Evolutionary conservation across 2,329 filamentous ascomycete species (phyloP).

Genomic region (Alternaria conjuncta): DNA sequence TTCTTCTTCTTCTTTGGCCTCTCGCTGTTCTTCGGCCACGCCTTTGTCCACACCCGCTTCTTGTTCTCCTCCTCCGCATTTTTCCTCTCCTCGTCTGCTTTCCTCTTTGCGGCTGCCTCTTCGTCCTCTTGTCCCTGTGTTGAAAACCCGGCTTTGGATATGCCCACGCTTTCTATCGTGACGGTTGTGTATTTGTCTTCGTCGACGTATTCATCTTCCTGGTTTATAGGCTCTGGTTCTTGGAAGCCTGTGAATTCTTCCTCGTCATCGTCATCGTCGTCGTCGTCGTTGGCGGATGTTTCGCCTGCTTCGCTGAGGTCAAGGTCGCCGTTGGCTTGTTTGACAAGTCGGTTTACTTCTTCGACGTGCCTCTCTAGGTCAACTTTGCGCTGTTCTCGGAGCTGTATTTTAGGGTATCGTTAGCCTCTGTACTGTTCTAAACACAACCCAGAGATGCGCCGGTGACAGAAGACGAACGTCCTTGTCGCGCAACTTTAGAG

Average conservation of each 20-base stretch:
- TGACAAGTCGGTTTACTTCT: conserved; percentile 73
- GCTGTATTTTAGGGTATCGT: conserved; percentile 55
- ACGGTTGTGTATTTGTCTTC: conserved; percentile 96
- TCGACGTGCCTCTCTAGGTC: conserved; percentile 84
- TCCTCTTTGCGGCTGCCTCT: conserved; percentile 32
- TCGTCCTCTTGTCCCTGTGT: conserved; percentile 54
- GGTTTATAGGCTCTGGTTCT: conserved; percentile 68
- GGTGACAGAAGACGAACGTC: neutral
- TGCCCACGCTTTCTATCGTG: conserved; percentile 85
- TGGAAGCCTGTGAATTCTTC: conserved; percentile 52
- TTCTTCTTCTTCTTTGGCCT: conserved; percentile 79
- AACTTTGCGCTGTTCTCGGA: conserved; percentile 80
- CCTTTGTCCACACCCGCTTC: conserved; percentile 60
- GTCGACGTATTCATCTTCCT: conserved; percentile 93
- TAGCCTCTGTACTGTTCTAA: neutral
- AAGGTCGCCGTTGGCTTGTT: conserved; percentile 60
- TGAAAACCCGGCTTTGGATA: conserved; percentile 75
- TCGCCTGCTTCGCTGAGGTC: conserved; percentile 44
- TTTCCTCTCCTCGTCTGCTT: conserved; percentile 19
- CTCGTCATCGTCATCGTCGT: conserved; percentile 65
- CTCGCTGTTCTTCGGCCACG: conserved; percentile 53
- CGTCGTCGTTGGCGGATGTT: conserved; percentile 38
- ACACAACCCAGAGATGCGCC: neutral
- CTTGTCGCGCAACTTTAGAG: neutral
- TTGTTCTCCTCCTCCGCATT: conserved; percentile 54